Conservation (phyloP, 1,284 basidiomycete genomes). For the Sporisorium graminicola region DNA sequence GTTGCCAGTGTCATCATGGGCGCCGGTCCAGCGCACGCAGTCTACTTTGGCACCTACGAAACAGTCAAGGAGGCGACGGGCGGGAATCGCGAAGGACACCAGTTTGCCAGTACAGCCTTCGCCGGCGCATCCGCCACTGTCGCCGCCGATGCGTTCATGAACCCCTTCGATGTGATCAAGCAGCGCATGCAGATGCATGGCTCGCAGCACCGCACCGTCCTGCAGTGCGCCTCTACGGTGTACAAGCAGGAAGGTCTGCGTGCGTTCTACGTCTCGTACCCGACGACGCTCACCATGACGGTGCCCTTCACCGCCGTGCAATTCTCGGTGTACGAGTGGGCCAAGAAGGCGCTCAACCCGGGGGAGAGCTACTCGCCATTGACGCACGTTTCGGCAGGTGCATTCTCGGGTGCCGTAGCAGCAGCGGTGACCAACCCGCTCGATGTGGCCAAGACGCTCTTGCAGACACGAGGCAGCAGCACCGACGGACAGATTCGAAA, state of each 20-base stretch:
- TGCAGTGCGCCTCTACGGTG: slow-evolving; percentile 84
- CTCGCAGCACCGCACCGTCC: slow-evolving; percentile 86
- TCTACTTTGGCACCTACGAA: slow-evolving; percentile 97
- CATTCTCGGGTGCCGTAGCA: slow-evolving; percentile 90
- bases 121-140: slow-evolving; percentile 96
- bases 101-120: slow-evolving; percentile 85
- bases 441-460: slow-evolving; percentile 97
- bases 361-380: slow-evolving; percentile 86
- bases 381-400: slow-evolving; percentile 91
- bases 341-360: slow-evolving; percentile 90
- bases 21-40: slow-evolving; percentile 96
- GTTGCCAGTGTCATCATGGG: slow-evolving; percentile 97
- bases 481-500: slow-evolving; percentile 84
- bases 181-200: slow-evolving; percentile 98
- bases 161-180: slow-evolving; percentile 99
- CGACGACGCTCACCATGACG: slow-evolving; percentile 91
- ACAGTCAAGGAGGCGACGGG: slow-evolving; percentile 92
- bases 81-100: slow-evolving; percentile 84
- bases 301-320: slow-evolving; percentile 99
- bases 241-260: slow-evolving; percentile 86
- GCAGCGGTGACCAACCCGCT: slow-evolving; percentile 96
- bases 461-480: slow-evolving; percentile 92
- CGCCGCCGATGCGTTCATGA: slow-evolving; percentile 97
- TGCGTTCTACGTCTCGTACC: slow-evolving; percentile 98
- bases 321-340: slow-evolving; percentile 94